phyloP scores from a whole-genome alignment of 805 yeast species.

The Saccharomyces mikatae region DNA sequence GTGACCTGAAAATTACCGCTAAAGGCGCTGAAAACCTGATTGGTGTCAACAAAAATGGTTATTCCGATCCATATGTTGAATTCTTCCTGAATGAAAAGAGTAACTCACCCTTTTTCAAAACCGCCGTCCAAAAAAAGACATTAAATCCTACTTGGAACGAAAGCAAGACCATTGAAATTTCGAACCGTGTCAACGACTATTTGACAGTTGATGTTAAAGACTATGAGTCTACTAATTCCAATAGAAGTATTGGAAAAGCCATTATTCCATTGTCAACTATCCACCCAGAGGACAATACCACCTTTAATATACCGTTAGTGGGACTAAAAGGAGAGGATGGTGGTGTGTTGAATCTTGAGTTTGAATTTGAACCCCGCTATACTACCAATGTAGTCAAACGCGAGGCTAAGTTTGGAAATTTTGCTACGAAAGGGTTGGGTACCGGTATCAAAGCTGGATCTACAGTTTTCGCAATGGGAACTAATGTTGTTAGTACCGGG shows the following conservation, averaged over 20 bases:
- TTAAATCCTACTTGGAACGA: constrained; percentile 81
- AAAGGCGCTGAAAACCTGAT: constrained; percentile 55
- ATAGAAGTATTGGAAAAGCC: constrained; percentile 67
- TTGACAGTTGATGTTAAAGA: constrained; percentile 56
- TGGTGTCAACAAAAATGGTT: constrained; percentile 77
- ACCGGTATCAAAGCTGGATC: constrained; percentile 37
- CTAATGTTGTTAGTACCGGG: constrained; percentile 33
- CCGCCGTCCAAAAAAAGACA: constrained; percentile 75
- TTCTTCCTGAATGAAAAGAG: constrained; percentile 54
- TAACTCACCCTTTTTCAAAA: constrained; percentile 47
- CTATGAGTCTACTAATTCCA: constrained; percentile 83
- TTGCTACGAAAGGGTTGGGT: constrained; percentile 45
- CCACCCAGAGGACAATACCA: constrained; percentile 47
- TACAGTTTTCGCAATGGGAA: constrained; percentile 3
- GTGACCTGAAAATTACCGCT: constrained; percentile 52
- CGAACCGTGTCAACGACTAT: constrained; percentile 49
- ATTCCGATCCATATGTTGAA: constrained; percentile 79
- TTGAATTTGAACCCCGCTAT: constrained; percentile 63
- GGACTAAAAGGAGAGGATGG: constrained; percentile 34
- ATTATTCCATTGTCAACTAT: constrained; percentile 47
- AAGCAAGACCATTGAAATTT: constrained; percentile 43
- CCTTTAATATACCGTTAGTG: constrained; percentile 38
- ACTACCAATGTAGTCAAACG: constrained; percentile 38
- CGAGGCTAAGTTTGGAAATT: constrained; percentile 35
- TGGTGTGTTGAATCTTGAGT: constrained; percentile 53